Evolutionary conservation across 2,329 filamentous ascomycete genomes (phyloP).

Genomic region (Cytospora paraplurivora): DNA sequence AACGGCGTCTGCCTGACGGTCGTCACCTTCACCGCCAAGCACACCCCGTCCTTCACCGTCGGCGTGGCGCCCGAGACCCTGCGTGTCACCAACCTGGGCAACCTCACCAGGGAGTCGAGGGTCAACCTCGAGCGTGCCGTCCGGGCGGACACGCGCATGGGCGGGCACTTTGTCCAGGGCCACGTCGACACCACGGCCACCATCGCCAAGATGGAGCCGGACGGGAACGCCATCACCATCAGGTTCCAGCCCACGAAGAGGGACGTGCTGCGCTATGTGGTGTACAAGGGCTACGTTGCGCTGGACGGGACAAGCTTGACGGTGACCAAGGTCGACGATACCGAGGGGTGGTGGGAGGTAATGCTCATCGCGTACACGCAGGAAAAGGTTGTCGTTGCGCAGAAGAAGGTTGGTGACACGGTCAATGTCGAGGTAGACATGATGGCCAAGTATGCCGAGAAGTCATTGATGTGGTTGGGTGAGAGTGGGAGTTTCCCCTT

Average conservation of each 20-base stretch:
- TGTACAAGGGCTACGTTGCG: conserved; percentile 95
- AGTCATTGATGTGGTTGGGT: conserved; percentile 81
- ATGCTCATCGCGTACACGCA: conserved; percentile 98
- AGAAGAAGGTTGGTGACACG: conserved; percentile 75
- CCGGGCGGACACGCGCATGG: conserved; percentile 89
- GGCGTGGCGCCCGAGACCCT: conserved; percentile 95
- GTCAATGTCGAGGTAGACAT: conserved; percentile 96
- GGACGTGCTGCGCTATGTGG: conserved; percentile 78
- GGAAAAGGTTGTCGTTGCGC: conserved; percentile 81
- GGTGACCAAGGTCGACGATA: conserved; percentile 82
- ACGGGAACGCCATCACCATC: conserved; percentile 90
- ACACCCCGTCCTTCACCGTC: conserved; percentile 71
- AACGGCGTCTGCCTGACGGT: conserved; percentile 97
- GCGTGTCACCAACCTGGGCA: conserved; percentile 90
- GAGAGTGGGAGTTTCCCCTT: conserved; percentile 56
- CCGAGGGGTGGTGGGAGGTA: conserved; percentile 83
- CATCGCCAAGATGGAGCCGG: conserved; percentile 71
- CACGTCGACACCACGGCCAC: conserved; percentile 90
- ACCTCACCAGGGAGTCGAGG: conserved; percentile 61
- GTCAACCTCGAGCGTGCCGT: conserved; percentile 97
- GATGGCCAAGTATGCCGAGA: conserved; percentile 82
- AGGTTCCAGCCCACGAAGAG: conserved; percentile 73
- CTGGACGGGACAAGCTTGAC: conserved; percentile 95
- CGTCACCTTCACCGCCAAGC: conserved; percentile 52
- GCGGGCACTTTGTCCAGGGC: conserved; percentile 96